Percentiles rank a stretch among this genome's conserved stretches.
Conservation (phyloP, 371 early-diverging fungal species). For the Mucor velutinosus region DNA sequence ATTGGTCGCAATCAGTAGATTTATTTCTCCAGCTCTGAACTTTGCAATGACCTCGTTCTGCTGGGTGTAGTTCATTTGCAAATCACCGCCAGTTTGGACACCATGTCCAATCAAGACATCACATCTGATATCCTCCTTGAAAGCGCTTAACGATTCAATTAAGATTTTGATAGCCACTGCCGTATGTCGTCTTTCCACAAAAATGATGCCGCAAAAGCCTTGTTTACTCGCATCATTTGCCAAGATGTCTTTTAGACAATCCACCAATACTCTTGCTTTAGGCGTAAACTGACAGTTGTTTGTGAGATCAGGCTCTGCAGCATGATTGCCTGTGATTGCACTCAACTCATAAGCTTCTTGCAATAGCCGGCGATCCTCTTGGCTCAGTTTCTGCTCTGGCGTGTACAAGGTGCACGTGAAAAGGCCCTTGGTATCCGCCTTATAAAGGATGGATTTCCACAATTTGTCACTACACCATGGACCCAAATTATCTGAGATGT, state of each 20-base stretch:
- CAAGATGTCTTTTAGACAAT: constrained; percentile 50
- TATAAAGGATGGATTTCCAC: constrained; percentile 43
- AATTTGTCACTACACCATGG: constrained; percentile 64
- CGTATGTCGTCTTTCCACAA: constrained; percentile 71
- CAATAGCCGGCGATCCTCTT: constrained; percentile 17
- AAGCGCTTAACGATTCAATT: constrained; percentile 38
- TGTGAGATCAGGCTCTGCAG: constrained; percentile 16
- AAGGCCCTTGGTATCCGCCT: constrained; percentile 6
- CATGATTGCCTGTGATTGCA: neutral
- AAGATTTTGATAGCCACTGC: constrained; percentile 64
- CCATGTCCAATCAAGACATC: constrained; percentile 76
- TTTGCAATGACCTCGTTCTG: constrained; percentile 63
- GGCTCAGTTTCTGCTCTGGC: constrained; percentile 8
- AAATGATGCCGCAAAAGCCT: constrained; percentile 80
- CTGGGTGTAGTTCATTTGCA: constrained; percentile 58
- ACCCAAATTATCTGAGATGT: constrained; percentile 53
- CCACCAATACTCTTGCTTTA: constrained; percentile 56
- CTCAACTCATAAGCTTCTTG: constrained; percentile 16
- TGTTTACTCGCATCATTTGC: constrained; percentile 25
- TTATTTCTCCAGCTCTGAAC: constrained; percentile 68
- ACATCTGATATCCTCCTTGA: constrained; percentile 51
- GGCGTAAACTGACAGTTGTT: constrained; percentile 49
- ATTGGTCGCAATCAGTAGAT: constrained; percentile 88
- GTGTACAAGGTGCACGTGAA: neutral
- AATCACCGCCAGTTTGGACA: constrained; percentile 32